Percentiles rank a stretch among this genome's conserved stretches.
These are phyloP conservation scores for Candida rishiriensis DNA, from an alignment of 805 yeast species.

Conservation along the genomic window DNA sequence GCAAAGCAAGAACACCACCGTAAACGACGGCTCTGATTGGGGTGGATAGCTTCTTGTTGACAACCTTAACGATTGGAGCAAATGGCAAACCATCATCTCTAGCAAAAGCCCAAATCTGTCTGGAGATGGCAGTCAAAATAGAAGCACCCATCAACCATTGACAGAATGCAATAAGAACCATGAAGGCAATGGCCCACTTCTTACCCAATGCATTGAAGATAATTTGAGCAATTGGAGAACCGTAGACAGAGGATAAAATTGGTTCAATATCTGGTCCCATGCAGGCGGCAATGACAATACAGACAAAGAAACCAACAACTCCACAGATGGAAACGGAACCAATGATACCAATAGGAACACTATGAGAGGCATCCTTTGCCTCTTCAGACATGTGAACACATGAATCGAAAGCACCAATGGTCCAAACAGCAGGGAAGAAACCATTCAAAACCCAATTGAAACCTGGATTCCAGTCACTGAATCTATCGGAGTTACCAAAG, in stretches of 20 bases:
- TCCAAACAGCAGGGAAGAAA: constrained; percentile 49
- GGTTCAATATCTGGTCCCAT: constrained; percentile 30
- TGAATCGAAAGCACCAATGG: constrained; percentile 49
- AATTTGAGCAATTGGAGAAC: constrained; percentile 45
- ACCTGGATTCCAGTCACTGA: constrained; percentile 36
- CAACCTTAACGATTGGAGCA: constrained; percentile 36
- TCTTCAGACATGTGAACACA: constrained; percentile 50
- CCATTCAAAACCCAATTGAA: constrained; percentile 34
- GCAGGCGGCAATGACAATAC: constrained; percentile 33
- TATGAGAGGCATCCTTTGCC: constrained; percentile 37
- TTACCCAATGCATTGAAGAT: constrained; percentile 44
- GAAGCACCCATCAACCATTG: constrained; percentile 47
- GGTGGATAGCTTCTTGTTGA: constrained; percentile 36
- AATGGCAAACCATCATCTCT: constrained; percentile 49
- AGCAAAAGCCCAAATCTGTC: constrained; percentile 51
- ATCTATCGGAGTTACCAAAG: constrained; percentile 32
- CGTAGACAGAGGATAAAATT: constrained; percentile 31
- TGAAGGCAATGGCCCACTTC: constrained; percentile 45
- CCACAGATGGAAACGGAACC: constrained; percentile 41
- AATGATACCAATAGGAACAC: constrained; percentile 43
- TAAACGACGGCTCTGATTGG: constrained; percentile 42
- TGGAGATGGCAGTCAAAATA: constrained; percentile 41
- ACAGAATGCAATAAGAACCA: constrained; percentile 43
- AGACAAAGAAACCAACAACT: constrained; percentile 39
- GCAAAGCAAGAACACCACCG: constrained; percentile 34